phyloP scores from a whole-genome alignment of 1,284 basidiomycete species.

The Fomitiporia mediterranea region DNA sequence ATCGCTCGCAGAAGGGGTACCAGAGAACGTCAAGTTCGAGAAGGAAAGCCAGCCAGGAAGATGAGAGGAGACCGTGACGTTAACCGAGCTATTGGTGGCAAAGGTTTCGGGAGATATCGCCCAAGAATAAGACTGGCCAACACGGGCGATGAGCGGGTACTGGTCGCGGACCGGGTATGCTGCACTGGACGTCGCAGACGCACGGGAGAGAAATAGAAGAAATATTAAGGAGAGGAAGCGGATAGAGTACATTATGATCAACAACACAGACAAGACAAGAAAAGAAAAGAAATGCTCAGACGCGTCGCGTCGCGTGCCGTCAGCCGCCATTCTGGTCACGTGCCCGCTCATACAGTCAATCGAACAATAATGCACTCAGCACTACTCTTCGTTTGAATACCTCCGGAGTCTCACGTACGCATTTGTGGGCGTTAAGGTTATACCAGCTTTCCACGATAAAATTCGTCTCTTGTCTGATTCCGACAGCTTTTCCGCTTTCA shows the following conservation, averaged over 20 bases:
- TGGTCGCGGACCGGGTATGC: conserved; percentile 51
- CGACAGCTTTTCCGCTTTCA: conserved; percentile 16
- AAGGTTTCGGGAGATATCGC: conserved; percentile 59
- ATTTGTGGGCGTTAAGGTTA: conserved; percentile 31
- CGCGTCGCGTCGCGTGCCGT: not conserved
- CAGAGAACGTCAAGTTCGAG: conserved; percentile 45
- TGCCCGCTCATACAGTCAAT: not conserved
- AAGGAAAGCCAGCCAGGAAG: conserved; percentile 68
- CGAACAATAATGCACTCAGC: not conserved
- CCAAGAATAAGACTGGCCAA: conserved; percentile 59
- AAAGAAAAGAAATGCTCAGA: not conserved
- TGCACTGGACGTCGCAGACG: conserved; percentile 31
- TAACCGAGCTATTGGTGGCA: conserved; percentile 35
- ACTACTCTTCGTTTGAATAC: not conserved
- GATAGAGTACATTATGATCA: conserved; percentile 16
- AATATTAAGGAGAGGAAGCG: conserved; percentile 10
- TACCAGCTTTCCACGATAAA: conserved; percentile 30
- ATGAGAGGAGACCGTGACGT: conserved; percentile 39
- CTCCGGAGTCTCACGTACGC: conserved; percentile 24
- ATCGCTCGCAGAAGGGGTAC: conserved; percentile 52
- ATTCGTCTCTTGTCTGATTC: conserved; percentile 28
- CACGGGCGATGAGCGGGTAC: conserved; percentile 58
- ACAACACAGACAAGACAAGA: too few relatives aligned
- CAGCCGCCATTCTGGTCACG: not conserved
- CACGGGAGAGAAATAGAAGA: conserved; percentile 1